Percentiles rank a stretch among this genome's conserved stretches.
phyloP scores from a whole-genome alignment of 106 monocot genomes.

The Acanthochlamys bracteata region DNA sequence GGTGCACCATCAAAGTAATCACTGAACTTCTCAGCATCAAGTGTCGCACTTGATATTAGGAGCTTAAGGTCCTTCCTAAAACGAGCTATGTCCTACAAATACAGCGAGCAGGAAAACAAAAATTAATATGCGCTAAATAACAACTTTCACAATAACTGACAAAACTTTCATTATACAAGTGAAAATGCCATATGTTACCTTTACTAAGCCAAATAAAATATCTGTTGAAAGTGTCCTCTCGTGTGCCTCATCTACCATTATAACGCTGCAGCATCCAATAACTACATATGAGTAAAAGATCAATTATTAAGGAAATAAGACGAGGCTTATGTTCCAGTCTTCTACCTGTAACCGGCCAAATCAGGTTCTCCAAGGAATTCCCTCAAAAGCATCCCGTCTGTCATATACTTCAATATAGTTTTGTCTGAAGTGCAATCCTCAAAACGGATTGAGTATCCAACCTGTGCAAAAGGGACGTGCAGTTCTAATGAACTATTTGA shows the following conservation, averaged over 20 bases:
- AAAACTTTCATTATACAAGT: background rate
- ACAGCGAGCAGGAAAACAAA: slow-evolving; percentile 1
- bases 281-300: slow-evolving; percentile 25
- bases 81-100: slow-evolving; percentile 61
- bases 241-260: slow-evolving; percentile 97
- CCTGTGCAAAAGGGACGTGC: no score
- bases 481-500: no score
- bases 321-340: no score
- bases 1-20: slow-evolving; percentile 76
- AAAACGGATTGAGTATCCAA: no score
- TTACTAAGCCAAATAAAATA: slow-evolving; percentile 83
- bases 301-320: slow-evolving; percentile 1
- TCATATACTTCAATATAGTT: slow-evolving; percentile 7
- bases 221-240: slow-evolving; percentile 86
- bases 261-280: slow-evolving; percentile 64
- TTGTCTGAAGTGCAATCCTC: slow-evolving; percentile 11
- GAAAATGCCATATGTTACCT: slow-evolving; percentile 23
- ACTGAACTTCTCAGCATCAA: slow-evolving; percentile 87
- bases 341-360: slow-evolving; percentile 83
- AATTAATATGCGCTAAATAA: background rate
- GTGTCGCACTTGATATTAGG: slow-evolving; percentile 87
- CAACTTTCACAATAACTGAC: background rate
- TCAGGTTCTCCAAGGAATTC: slow-evolving; percentile 98
- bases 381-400: slow-evolving; percentile 27
- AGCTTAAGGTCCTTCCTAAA: slow-evolving; percentile 73